Evolutionary conservation across 2,329 filamentous ascomycete genomes (phyloP), one percentile per base, ranked within the genome.

Genomic region (Dryadomyces quercus-mongolicae): DNA sequence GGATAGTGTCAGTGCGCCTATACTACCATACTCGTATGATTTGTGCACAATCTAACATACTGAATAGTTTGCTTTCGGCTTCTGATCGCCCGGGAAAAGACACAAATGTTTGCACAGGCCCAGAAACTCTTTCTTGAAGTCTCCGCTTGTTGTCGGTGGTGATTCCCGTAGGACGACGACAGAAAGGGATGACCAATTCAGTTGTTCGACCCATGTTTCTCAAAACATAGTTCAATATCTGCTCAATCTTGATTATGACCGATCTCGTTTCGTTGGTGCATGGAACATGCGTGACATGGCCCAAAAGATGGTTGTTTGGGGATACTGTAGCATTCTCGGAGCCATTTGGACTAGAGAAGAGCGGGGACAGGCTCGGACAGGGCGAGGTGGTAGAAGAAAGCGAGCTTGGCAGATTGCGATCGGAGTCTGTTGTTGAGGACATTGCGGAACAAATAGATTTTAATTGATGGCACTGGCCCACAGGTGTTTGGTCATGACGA

Each of bases 161-260:
- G 1, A 25, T 5, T 20, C 31, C 53, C 3, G 22, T 5, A 2
- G 51, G 49, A 16, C 61, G 68, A 65, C 59, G 71, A 67, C 53
- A 61, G 21, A 83, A 63, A 0, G 71, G 71, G 50, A 84, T 74
- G 1, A 66, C 65, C 20, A 84, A 63, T 12, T 72, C 64, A 10
- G 25, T 69, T 66, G 47, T 67, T 66, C 47, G 54, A 15, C 72
- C 67, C n/a, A 67, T 65, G 13, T 69, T 72, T 52, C 80, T 74
- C 8, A 74, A 59, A 50, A 83, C 73, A 0, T 61, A 62, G 54
- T 77, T 73, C 16, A 84, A 70, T 21, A 83, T 74, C 5, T 68
- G 65, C 61, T 84, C 80, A 45, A 85, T 79, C 54, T 72, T 75
- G 46, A 69, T 63, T 25, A 81, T 72, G 15, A 76, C 70, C 13